Percentiles rank a stretch among this genome's conserved stretches.
These are phyloP conservation scores for Plasmodium gonderi DNA, from an alignment of 169 alveolate genomes.

Conservation along the genomic window DNA sequence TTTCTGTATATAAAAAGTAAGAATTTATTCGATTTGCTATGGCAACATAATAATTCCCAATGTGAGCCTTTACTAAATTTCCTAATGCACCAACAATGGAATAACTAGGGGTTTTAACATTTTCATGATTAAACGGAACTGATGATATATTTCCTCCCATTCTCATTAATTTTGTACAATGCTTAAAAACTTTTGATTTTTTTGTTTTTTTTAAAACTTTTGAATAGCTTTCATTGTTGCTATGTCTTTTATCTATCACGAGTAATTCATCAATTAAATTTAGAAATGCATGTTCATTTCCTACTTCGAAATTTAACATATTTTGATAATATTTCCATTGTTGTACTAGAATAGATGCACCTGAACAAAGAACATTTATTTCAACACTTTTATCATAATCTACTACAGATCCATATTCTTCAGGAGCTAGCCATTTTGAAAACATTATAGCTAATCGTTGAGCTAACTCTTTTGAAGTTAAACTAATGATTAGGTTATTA, in stretches of 20 bases:
- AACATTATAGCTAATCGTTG: conserved; percentile 65
- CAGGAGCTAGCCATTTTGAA: conserved; percentile 32
- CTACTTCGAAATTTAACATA: conserved; percentile 28
- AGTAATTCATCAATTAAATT: conserved; percentile 55
- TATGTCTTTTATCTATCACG: conserved; percentile 31
- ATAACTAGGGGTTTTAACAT: conserved; percentile 50
- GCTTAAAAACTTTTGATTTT: conserved; percentile 53
- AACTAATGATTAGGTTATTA: conserved; percentile 28
- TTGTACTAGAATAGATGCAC: conserved; percentile 54
- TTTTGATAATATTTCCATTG: conserved; percentile 67
- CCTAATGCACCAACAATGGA: conserved; percentile 69
- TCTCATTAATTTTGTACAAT: conserved; percentile 69
- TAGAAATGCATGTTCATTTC: conserved; percentile 60
- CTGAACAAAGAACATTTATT: conserved; percentile 55
- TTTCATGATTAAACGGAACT: conserved; percentile 72
- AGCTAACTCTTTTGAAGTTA: conserved; percentile 49
- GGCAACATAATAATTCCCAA: conserved; percentile 8
- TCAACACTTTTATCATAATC: conserved; percentile 23
- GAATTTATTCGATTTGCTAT: conserved; percentile 52
- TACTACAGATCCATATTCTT: conserved; percentile 44
- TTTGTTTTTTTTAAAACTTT: conserved; percentile 23
- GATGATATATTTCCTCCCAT: conserved; percentile 44
- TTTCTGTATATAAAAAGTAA: conserved; percentile 40
- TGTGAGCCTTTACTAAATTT: conserved; percentile 56
- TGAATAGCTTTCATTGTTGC: background rate